These are phyloP conservation scores for Sclerotinia trifoliorum DNA, from an alignment of 2,329 filamentous ascomycete species.

Conservation along the genomic window DNA sequence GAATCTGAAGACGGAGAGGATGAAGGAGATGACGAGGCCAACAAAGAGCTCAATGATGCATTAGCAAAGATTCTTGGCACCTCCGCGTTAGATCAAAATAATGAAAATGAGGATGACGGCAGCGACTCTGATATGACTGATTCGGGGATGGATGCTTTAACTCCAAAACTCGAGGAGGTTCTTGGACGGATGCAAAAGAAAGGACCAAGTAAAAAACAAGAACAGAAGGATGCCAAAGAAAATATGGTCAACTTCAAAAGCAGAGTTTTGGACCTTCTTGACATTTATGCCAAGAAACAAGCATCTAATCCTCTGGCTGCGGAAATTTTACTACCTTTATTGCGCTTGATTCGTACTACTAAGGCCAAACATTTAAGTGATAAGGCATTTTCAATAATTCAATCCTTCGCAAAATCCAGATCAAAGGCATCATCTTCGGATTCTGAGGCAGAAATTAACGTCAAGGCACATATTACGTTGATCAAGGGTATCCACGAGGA, in stretches of 20 bases:
- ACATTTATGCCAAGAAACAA: slow-evolving; percentile 80
- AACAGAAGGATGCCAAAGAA: slow-evolving; percentile 83
- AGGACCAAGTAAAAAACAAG: slow-evolving; percentile 68
- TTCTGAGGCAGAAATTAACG: slow-evolving; percentile 46
- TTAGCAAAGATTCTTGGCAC: slow-evolving; percentile 77
- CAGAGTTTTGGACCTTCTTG: slow-evolving; percentile 82
- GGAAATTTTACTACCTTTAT: slow-evolving; percentile 69
- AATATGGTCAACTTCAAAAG: slow-evolving; percentile 94
- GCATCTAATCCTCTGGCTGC: slow-evolving; percentile 66
- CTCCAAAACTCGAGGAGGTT: slow-evolving; percentile 78
- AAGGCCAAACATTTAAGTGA: slow-evolving; percentile 71
- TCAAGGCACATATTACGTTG: slow-evolving; percentile 47
- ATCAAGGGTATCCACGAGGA: slow-evolving; percentile 68
- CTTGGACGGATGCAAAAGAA: slow-evolving; percentile 72
- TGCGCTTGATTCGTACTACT: slow-evolving; percentile 75
- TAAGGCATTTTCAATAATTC: slow-evolving; percentile 70
- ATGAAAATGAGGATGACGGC: slow-evolving; percentile 54
- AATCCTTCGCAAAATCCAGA: slow-evolving; percentile 67
- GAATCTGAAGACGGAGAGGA: slow-evolving; percentile 42
- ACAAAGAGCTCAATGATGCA: slow-evolving; percentile 61
- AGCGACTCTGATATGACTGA: slow-evolving; percentile 86
- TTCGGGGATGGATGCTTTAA: slow-evolving; percentile 89
- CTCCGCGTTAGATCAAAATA: slow-evolving; percentile 59
- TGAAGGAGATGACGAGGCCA: slow-evolving; percentile 42
- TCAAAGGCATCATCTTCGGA: slow-evolving; percentile 52